phyloP scores from a whole-genome alignment of 2,329 filamentous ascomycete genomes.

The Trichoderma atroviride region DNA sequence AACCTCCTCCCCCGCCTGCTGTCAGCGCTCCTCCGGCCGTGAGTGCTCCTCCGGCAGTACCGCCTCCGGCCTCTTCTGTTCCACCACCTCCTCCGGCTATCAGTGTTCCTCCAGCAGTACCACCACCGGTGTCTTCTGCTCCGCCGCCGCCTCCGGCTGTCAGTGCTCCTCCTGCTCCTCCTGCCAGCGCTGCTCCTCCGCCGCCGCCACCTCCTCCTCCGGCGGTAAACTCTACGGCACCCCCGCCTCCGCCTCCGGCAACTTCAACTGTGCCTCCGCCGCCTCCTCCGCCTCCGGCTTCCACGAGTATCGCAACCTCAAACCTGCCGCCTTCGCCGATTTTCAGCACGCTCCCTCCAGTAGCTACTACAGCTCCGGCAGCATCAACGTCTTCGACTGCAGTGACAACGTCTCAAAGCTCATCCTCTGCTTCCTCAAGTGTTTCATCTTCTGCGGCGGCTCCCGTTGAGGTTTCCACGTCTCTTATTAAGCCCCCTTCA shows the following conservation, averaged over 20 bases:
- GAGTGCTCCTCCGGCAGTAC: constrained; percentile 12
- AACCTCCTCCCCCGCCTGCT: constrained; percentile 21
- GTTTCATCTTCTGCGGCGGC: background rate
- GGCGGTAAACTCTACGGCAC: background rate
- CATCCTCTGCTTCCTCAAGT: background rate
- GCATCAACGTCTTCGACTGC: background rate
- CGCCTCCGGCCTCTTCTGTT: background rate
- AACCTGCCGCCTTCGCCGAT: background rate
- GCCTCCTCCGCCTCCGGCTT: background rate
- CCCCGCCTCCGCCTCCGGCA: background rate
- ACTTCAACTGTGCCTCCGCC: background rate
- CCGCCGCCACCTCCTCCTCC: background rate
- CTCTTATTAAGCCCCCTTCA: background rate
- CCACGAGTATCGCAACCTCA: background rate
- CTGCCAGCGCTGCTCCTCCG: background rate
- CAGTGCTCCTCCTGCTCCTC: no score
- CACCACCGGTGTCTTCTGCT: background rate
- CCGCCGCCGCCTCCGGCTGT: background rate
- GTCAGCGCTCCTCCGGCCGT: constrained; percentile 14
- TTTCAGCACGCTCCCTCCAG: background rate
- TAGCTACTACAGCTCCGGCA: background rate
- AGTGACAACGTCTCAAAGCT: background rate
- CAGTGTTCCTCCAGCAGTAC: background rate
- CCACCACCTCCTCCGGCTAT: background rate
- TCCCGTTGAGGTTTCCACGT: constrained; percentile 1